Percentiles rank a stretch among this genome's conserved stretches.
These are phyloP conservation scores for Geosmithia putterillii DNA, from an alignment of 2,329 filamentous ascomycete genomes.

Conservation along the genomic window DNA sequence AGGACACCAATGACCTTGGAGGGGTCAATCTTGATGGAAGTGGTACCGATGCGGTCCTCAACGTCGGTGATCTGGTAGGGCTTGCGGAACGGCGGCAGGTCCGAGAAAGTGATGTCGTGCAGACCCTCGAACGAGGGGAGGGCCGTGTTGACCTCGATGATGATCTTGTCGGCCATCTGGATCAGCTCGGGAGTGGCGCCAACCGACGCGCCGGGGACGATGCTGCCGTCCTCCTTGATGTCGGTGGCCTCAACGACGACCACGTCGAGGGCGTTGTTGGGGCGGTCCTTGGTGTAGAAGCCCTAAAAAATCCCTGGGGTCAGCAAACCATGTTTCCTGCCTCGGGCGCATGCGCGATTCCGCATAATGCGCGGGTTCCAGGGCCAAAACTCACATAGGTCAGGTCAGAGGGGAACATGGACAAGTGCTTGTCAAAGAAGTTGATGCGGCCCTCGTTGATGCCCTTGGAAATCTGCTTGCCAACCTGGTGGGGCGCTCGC, in stretches of 20 bases:
- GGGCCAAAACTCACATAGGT: conserved; percentile 56
- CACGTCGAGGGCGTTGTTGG: conserved; percentile 65
- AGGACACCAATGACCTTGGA: conserved; percentile 77
- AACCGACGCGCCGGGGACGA: conserved; percentile 76
- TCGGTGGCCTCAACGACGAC: conserved; percentile 77
- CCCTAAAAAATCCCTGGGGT: conserved; percentile 30
- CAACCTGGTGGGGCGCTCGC: conserved; percentile 75
- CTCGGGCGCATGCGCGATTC: not conserved
- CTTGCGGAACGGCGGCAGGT: conserved; percentile 68
- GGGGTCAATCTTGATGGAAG: conserved; percentile 72
- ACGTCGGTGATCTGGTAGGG: conserved; percentile 77
- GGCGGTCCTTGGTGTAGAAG: conserved; percentile 72
- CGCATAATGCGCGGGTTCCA: not conserved
- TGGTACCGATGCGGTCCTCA: conserved; percentile 76
- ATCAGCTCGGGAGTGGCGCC: conserved; percentile 77
- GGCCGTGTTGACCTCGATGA: conserved; percentile 85
- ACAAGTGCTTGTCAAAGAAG: conserved; percentile 89
- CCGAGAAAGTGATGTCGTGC: conserved; percentile 85
- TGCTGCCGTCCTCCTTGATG: conserved; percentile 80
- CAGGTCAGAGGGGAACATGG: conserved; percentile 81
- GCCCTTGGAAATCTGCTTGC: conserved; percentile 79
- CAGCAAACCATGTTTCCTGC: conserved; percentile 5
- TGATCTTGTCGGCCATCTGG: conserved; percentile 86
- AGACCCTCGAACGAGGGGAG: conserved; percentile 76
- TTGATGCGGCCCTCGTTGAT: conserved; percentile 83